Evolutionary conservation across 768 basidiomycete species (phyloP).

Genomic region (Mycena leptocephala): DNA sequence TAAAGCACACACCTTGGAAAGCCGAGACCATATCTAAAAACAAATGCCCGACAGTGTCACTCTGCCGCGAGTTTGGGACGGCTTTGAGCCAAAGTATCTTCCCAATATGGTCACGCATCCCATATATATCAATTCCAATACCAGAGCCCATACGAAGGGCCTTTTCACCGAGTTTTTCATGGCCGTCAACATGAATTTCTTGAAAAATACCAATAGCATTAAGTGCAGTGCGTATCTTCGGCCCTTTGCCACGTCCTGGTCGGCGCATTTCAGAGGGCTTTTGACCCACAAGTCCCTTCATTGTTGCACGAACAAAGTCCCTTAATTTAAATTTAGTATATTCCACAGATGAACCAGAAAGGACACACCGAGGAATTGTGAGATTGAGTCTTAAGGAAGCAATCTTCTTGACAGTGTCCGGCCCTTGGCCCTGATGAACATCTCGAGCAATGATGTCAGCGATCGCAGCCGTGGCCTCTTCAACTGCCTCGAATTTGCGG

Average conservation of each 20-base stretch:
- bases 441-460: not conserved
- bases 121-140: conserved; percentile 29
- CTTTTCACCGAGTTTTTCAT: conserved; percentile 17
- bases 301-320: too few relatives aligned
- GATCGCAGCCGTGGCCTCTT: not conserved
- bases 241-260: too few relatives aligned
- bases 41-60: conserved; percentile 10
- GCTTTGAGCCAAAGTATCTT: not conserved
- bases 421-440: not conserved
- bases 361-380: conserved; percentile 1
- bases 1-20: not conserved
- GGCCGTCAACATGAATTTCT: conserved; percentile 24
- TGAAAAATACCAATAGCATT: conserved; percentile 13
- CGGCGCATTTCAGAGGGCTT: too few relatives aligned
- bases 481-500: not conserved
- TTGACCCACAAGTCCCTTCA: too few relatives aligned
- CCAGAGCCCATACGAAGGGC: conserved; percentile 14
- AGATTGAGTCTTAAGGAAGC: conserved; percentile 15
- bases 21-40: conserved; percentile 9
- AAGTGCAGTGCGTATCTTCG: not conserved
- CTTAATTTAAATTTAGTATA: too few relatives aligned
- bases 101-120: conserved; percentile 14
- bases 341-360: not conserved
- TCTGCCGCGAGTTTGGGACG: not conserved
- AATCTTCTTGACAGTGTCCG: not conserved